Percentiles rank a stretch among this genome's conserved stretches.
Evolutionary conservation across 1,284 basidiomycete species (phyloP).

Genomic region (Ceratobasidium theobromae): DNA sequence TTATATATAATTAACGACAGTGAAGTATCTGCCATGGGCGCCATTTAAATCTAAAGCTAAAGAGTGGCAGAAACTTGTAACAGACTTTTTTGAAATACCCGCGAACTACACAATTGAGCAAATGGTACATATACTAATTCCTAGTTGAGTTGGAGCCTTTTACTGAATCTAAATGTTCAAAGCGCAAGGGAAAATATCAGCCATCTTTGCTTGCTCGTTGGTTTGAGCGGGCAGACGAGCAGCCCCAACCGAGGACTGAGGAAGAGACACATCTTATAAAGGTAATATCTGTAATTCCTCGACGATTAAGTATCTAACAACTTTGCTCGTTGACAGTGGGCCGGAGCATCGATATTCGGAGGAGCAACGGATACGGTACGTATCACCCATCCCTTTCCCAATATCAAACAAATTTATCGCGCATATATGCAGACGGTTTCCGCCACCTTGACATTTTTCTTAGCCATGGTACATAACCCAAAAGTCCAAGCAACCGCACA

Average conservation of each 20-base stretch:
- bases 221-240: constrained; percentile 4
- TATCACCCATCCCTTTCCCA: neutral
- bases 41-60: constrained; percentile 14
- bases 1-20: neutral
- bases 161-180: no score
- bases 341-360: neutral
- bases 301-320: no score
- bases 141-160: no score
- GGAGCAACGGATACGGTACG: neutral
- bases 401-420: neutral
- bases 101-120: neutral
- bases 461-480: constrained; percentile 32
- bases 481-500: constrained; percentile 2
- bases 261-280: neutral
- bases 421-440: neutral
- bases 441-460: constrained; percentile 9
- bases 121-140: no score
- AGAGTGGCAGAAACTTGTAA: neutral
- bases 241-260: neutral
- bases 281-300: neutral
- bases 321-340: no score
- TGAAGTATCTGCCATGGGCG: constrained; percentile 4
- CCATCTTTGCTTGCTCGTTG: constrained; percentile 2
- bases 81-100: neutral
- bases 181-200: neutral